Evolutionary conservation across 331 rosid species (phyloP).

Genomic region (Ulmus americana): DNA sequence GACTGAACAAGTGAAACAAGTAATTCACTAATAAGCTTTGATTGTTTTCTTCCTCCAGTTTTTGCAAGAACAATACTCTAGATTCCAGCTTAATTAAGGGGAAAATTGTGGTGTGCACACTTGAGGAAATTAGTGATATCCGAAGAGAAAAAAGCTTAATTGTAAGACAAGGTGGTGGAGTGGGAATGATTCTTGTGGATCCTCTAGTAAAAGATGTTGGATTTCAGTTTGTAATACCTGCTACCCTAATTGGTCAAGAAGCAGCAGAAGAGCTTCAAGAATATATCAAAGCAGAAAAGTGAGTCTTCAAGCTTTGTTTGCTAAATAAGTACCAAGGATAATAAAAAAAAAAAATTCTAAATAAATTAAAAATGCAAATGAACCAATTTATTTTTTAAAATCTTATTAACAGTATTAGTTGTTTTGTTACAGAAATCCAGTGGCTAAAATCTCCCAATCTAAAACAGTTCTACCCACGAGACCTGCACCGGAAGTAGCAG

Average conservation of each 20-base stretch:
- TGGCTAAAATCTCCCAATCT: constrained; percentile 45
- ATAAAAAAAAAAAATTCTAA: neutral
- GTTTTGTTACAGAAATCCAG: constrained; percentile 41
- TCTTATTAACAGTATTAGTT: constrained; percentile 4
- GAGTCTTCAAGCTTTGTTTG: constrained; percentile 31
- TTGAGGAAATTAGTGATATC: constrained; percentile 35
- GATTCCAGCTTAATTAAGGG: constrained; percentile 45
- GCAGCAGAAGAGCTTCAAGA: constrained; percentile 51
- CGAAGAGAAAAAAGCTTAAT: constrained; percentile 29
- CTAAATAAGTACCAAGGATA: neutral
- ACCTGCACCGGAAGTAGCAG: constrained; percentile 61
- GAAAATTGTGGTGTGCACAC: constrained; percentile 60
- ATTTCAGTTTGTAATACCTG: constrained; percentile 54
- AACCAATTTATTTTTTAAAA: constrained; percentile 2
- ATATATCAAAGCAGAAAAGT: constrained; percentile 44
- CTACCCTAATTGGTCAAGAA: constrained; percentile 53
- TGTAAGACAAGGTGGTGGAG: constrained; percentile 53
- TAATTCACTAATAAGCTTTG: neutral
- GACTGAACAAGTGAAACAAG: neutral
- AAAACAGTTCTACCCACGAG: constrained; percentile 34
- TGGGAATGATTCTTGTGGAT: constrained; percentile 68
- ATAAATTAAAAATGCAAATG: neutral
- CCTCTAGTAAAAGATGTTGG: constrained; percentile 47
- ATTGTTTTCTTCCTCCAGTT: constrained; percentile 32
- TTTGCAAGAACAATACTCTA: constrained; percentile 55